phyloP scores from a whole-genome alignment of 2,329 filamentous ascomycete species.

The Xylariaceae sp. region DNA sequence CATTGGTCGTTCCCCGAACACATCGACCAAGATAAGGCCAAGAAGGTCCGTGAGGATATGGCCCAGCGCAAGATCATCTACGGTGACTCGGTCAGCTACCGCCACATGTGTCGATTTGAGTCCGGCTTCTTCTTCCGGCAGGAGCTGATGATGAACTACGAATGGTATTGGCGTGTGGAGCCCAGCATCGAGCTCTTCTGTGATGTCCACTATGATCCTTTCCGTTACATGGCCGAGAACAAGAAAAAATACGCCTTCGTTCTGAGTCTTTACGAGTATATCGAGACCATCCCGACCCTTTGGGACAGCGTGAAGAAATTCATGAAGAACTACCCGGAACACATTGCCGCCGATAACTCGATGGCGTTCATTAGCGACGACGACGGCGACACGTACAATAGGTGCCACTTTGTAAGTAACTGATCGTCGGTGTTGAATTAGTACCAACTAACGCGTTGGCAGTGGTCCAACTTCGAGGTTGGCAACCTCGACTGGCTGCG shows the following conservation, averaged over 20 bases:
- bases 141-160: constrained; percentile 87
- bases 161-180: constrained; percentile 99
- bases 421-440: neutral
- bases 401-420: constrained; percentile 85
- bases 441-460: constrained; percentile 26
- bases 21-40: constrained; percentile 93
- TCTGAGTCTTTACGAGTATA: constrained; percentile 92
- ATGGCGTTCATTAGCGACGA: constrained; percentile 92
- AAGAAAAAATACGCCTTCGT: constrained; percentile 99
- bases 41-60: constrained; percentile 92
- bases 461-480: constrained; percentile 99
- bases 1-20: constrained; percentile 97
- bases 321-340: constrained; percentile 83
- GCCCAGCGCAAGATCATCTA: constrained; percentile 93
- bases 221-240: constrained; percentile 93
- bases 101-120: constrained; percentile 99
- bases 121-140: constrained; percentile 99
- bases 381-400: constrained; percentile 86
- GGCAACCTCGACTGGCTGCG: constrained; percentile 92
- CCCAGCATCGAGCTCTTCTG: constrained; percentile 95
- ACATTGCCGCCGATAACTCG: constrained; percentile 78
- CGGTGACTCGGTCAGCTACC: constrained; percentile 92
- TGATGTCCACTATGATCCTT: constrained; percentile 92
- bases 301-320: constrained; percentile 97
- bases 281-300: constrained; percentile 90